Percentiles rank a stretch among this genome's conserved stretches.
Conservation (phyloP, 179 eudicot genomes). For the Camellia oleifera region DNA sequence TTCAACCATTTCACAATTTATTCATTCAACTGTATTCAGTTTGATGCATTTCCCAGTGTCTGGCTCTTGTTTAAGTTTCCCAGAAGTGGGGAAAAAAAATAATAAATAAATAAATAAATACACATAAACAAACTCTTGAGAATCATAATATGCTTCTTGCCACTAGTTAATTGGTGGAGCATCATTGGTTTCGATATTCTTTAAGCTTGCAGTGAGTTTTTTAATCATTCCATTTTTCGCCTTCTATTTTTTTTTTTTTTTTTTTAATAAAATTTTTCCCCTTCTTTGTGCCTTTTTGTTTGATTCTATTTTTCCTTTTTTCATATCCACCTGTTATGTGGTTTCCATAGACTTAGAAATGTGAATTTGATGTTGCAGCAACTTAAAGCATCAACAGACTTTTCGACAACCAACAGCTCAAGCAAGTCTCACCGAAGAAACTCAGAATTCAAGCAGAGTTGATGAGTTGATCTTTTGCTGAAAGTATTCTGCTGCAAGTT, state of each 20-base stretch:
- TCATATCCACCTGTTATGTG: neutral
- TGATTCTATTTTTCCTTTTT: neutral
- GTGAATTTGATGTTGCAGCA: conserved; percentile 4
- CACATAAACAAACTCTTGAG: neutral
- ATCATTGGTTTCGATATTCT: neutral
- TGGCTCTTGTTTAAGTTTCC: conserved; percentile 1
- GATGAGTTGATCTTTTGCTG: neutral
- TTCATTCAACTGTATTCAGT: neutral
- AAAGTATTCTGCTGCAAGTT: too few species aligned
- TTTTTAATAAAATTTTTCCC: neutral
- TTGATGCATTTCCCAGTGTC: conserved; percentile 8
- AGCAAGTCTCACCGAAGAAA: neutral
- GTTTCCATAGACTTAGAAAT: neutral
- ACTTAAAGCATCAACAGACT: neutral
- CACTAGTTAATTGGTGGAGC: neutral
- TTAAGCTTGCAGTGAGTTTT: neutral
- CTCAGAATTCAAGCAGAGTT: neutral
- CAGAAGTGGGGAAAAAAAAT: too few species aligned
- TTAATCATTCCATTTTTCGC: too few species aligned
- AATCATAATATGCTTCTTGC: neutral
- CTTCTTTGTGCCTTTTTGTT: neutral
- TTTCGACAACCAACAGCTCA: neutral
- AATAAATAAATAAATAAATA: too few species aligned
- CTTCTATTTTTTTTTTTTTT: neutral
- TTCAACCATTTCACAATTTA: too few species aligned